These are phyloP conservation scores for Chrysosporium keratinophilum DNA, from an alignment of 2,329 filamentous ascomycete genomes.

Conservation along the genomic window DNA sequence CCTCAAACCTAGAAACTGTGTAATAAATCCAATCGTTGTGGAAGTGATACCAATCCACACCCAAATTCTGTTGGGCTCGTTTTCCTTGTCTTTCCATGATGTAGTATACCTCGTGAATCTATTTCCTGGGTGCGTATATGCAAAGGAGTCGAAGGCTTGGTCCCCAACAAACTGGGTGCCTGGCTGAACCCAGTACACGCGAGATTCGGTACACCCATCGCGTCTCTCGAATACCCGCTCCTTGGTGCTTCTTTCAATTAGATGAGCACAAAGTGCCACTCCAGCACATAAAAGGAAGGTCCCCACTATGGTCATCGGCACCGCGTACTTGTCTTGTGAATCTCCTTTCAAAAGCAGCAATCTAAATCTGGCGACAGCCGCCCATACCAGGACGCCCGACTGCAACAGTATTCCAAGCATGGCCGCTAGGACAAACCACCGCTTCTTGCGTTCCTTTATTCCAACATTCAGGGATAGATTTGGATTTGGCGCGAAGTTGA, in stretches of 20 bases:
- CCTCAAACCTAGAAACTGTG: constrained; percentile 20
- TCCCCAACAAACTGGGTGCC: constrained; percentile 19
- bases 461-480: constrained; percentile 20
- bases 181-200: constrained; percentile 18
- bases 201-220: not conserved
- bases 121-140: not conserved
- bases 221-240: constrained; percentile 11
- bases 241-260: constrained; percentile 16
- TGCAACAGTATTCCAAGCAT: constrained; percentile 16
- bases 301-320: constrained; percentile 13
- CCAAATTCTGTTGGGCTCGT: not conserved
- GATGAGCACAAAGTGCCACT: constrained; percentile 13
- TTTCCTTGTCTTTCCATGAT: constrained; percentile 8
- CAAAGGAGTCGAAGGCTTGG: constrained; percentile 20
- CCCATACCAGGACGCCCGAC: constrained; percentile 7
- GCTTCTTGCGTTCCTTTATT: constrained; percentile 10
- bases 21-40: constrained; percentile 15
- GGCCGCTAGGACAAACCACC: constrained; percentile 16
- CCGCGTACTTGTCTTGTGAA: not conserved
- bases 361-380: not conserved
- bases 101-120: constrained; percentile 1
- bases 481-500: constrained; percentile 16
- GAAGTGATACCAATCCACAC: constrained; percentile 4
- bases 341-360: not conserved
- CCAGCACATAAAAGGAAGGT: constrained; percentile 13